Conservation (phyloP, 164 flowering plant genomes). For the Vitis cinerea region DNA sequence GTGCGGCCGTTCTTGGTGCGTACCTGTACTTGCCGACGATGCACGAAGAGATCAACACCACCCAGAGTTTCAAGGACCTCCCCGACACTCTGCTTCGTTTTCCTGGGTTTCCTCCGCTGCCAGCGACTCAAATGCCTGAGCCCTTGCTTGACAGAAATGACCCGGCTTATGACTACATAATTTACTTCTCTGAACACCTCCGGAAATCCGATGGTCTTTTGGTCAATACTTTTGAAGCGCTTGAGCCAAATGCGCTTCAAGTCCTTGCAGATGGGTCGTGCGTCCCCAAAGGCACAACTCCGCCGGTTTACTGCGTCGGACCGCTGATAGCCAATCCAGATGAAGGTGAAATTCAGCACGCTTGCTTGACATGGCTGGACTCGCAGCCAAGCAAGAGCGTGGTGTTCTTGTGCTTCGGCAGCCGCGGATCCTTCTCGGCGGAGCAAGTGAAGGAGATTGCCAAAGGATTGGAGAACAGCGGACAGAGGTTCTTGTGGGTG, state of each 20-base stretch:
- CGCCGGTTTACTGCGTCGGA: constrained; percentile 9
- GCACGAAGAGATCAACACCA: constrained; percentile 1
- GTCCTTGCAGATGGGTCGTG: constrained; percentile 2
- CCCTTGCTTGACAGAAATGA: constrained; percentile 10
- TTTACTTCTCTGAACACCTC: neutral
- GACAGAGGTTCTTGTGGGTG: neutral
- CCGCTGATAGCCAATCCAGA: neutral
- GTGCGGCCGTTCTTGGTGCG: constrained; percentile 15
- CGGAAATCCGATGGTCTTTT: constrained; percentile 8
- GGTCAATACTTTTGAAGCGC: constrained; percentile 5
- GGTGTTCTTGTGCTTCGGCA: no score
- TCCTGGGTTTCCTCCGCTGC: constrained; percentile 26
- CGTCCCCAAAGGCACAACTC: neutral
- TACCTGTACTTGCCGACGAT: constrained; percentile 22
- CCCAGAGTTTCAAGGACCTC: constrained; percentile 10
- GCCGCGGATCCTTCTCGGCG: neutral
- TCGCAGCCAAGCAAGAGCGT: neutral
- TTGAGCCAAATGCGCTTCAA: constrained; percentile 10
- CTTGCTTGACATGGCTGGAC: neutral
- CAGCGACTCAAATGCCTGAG: constrained; percentile 9
- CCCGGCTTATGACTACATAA: constrained; percentile 6
- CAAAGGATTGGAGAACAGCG: neutral
- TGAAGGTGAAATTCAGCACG: neutral
- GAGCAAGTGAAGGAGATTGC: neutral
- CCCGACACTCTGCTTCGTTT: neutral